Conservation (phyloP, 2,329 filamentous ascomycete genomes). For the Leptosphaerulina australis region DNA sequence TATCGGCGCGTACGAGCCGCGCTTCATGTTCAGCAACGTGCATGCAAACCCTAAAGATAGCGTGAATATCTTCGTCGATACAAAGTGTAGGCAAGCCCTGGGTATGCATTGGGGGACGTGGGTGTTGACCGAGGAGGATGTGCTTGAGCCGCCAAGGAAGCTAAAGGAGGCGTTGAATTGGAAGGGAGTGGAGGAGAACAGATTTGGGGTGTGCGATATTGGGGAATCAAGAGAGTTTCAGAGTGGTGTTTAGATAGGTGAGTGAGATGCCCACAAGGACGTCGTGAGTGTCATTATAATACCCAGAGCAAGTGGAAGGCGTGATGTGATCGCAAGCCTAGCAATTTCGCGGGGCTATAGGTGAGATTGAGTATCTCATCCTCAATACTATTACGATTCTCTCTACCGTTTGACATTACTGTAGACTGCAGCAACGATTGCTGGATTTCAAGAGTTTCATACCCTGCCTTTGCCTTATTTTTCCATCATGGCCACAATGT, state of each 20-base stretch:
- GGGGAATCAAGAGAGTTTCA: constrained; percentile 75
- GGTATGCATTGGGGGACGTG: constrained; percentile 92
- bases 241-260: constrained; percentile 1
- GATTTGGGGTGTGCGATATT: constrained; percentile 84
- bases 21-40: constrained; percentile 76
- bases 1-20: constrained; percentile 84
- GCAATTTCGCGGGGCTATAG: no score
- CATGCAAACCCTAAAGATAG: constrained; percentile 87
- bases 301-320: no score
- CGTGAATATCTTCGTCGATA: constrained; percentile 88
- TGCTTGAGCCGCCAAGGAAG: constrained; percentile 78
- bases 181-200: constrained; percentile 75
- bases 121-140: constrained; percentile 83
- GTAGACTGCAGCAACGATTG: no score
- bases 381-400: no score
- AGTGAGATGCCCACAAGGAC: no score
- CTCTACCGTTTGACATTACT: no score
- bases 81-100: constrained; percentile 75
- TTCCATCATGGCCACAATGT: no score
- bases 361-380: no score
- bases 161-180: constrained; percentile 73
- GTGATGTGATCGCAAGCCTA: no score
- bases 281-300: no score
- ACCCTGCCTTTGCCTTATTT: no score
- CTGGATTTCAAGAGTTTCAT: no score